Conservation (phyloP, 352 stramenopile genomes). For the Pythium grandisporangium region DNA sequence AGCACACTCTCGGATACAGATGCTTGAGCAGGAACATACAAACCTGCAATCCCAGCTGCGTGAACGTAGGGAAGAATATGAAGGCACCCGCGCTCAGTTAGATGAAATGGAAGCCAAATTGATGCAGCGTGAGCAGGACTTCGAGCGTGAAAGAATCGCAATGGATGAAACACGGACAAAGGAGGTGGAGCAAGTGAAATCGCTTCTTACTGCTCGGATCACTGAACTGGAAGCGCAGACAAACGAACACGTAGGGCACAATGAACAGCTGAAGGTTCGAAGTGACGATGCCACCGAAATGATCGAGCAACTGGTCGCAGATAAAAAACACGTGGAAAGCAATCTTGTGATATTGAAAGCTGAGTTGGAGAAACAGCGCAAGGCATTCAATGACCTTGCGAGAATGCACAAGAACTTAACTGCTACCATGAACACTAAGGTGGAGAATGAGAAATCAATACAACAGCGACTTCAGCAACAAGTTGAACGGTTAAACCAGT, state of each 20-base stretch:
- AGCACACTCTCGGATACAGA: background rate
- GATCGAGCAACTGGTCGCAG: constrained; percentile 9
- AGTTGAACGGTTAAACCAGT: constrained; percentile 7
- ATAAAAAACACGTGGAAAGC: constrained; percentile 20
- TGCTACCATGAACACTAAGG: constrained; percentile 29
- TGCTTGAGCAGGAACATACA: background rate
- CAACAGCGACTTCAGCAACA: constrained; percentile 13
- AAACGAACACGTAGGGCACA: constrained; percentile 3
- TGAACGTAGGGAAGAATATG: no score
- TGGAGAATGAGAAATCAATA: constrained; percentile 24
- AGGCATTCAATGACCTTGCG: constrained; percentile 51
- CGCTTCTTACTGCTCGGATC: constrained; percentile 1
- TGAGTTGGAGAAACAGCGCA: constrained; percentile 32
- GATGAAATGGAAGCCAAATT: background rate
- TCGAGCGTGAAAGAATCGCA: background rate
- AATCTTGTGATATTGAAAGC: constrained; percentile 19
- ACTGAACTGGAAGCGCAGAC: constrained; percentile 6
- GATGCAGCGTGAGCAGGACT: constrained; percentile 1
- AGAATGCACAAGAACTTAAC: constrained; percentile 61
- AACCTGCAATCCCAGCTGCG: constrained; percentile 6
- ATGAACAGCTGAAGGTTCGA: constrained; percentile 5
- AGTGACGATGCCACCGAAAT: constrained; percentile 5
- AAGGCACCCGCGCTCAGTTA: no score
- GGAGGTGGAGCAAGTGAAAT: constrained; percentile 5
- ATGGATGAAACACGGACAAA: constrained; percentile 1